Conservation (phyloP, 2,329 filamentous ascomycete species). For the Pleomassaria siparia region DNA sequence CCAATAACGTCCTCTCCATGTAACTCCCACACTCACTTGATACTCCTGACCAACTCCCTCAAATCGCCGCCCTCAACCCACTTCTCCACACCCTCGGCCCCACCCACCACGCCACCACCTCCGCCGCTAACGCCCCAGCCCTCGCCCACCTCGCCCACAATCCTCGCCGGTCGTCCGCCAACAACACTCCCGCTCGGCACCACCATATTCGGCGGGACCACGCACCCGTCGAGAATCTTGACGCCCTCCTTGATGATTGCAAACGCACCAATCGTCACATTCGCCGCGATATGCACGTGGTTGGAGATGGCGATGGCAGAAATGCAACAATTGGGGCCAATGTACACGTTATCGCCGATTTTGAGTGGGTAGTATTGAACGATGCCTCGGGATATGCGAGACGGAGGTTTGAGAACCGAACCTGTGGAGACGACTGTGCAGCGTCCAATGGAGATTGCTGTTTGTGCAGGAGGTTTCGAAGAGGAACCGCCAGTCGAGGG, state of each 20-base stretch:
- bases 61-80: slow-evolving; percentile 55
- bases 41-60: slow-evolving; percentile 51
- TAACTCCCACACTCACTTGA: slow-evolving; percentile 28
- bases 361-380: slow-evolving; percentile 85
- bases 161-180: slow-evolving; percentile 47
- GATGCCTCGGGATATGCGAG: slow-evolving; percentile 73
- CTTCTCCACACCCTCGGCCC: slow-evolving; percentile 46
- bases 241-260: slow-evolving; percentile 94
- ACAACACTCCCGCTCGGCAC: slow-evolving; percentile 91
- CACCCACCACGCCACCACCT: slow-evolving; percentile 28
- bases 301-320: slow-evolving; percentile 81
- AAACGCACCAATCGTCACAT: slow-evolving; percentile 79
- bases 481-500: slow-evolving; percentile 17
- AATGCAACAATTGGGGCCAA: slow-evolving; percentile 66
- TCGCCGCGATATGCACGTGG: slow-evolving; percentile 81
- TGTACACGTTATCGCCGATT: slow-evolving; percentile 91
- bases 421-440: slow-evolving; percentile 86
- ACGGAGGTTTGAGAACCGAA: slow-evolving; percentile 78
- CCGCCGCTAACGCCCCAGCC: slow-evolving; percentile 32
- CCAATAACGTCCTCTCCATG: no score
- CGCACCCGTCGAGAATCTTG: slow-evolving; percentile 80
- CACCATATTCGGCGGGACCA: slow-evolving; percentile 86
- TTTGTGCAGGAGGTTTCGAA: slow-evolving; percentile 17
- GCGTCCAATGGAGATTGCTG: slow-evolving; percentile 81
- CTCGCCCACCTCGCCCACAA: slow-evolving; percentile 7